Base-by-base conservation (phyloP, 1,284 basidiomycete genomes). In the Ganoderma lucidum region DNA sequence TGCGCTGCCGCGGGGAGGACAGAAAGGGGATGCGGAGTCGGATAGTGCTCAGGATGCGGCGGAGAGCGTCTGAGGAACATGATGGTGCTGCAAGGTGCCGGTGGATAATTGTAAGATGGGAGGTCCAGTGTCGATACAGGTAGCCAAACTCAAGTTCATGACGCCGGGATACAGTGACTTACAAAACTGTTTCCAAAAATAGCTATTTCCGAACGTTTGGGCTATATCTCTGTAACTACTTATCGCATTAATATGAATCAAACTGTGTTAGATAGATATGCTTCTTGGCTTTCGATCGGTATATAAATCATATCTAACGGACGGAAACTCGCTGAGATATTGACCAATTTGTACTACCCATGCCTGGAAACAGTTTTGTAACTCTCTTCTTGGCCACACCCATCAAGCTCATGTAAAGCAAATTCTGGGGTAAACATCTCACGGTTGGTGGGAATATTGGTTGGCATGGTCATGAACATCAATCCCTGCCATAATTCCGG, bases 161-260 rank as follows among this genome's bases (percentile, higher is more conserved):
- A 44, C 35, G 35, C 35, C 35, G 35, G 35, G 35, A 35, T 35
- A n/a, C n/a, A n/a, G n/a, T n/a, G n/a, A 35, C 62, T 55, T 45
- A 44, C 61, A 62, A 62, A 62, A 62, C 61, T 62, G 41, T 62
- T 62, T 62, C 42, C 61, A 62, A 42, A 48, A 62, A 62, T 48
- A n/a, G 41, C 35, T 28, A 2, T 62, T 42, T 42, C 41, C 28
- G 23, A 42, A 42, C 32, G 28, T 48, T 62, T 62, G 32, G n/a
- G 23, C 4, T 17, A 62, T 62, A 62, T 44, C 61, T 62, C 42
- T 14, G 44, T 19, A 32, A 62, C 15, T 45, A 30, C n/a, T 45
- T 32, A 6, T 15, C 42, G 19, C 23, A 48, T 30, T 3, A 6
- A 32, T n/a, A 48, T 48, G 42, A 45, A 48, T 48, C 6, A 62